These are phyloP conservation scores for Torulaspora pretoriensis DNA, from an alignment of 1,139 yeast genomes.

Conservation along the genomic window DNA sequence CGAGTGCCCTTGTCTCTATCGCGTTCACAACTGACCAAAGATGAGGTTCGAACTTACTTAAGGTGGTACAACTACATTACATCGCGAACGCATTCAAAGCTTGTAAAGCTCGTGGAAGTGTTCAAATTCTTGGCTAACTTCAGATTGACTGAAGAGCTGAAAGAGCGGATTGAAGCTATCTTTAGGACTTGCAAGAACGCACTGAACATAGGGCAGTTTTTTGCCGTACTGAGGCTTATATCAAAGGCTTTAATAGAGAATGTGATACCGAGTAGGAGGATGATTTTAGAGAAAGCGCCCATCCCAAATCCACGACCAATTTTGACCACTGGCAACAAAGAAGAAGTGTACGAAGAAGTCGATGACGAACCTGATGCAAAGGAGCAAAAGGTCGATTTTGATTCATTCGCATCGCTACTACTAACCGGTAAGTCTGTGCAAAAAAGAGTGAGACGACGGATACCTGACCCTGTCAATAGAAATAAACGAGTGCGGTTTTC, in stretches of 20 bases:
- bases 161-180: constrained; percentile 46
- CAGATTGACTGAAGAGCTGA: constrained; percentile 43
- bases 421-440: constrained; percentile 57
- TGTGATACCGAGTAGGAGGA: constrained; percentile 45
- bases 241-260: constrained; percentile 48
- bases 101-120: constrained; percentile 59
- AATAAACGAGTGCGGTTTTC: constrained; percentile 65
- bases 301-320: constrained; percentile 69
- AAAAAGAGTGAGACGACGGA: constrained; percentile 36
- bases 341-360: constrained; percentile 34
- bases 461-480: constrained; percentile 36
- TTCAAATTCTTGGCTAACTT: constrained; percentile 61
- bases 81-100: constrained; percentile 51
- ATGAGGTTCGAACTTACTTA: constrained; percentile 67
- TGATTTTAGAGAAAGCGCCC: constrained; percentile 51
- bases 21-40: constrained; percentile 55
- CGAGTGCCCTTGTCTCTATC: constrained; percentile 57
- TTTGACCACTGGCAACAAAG: constrained; percentile 44
- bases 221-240: constrained; percentile 62
- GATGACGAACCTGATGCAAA: constrained; percentile 20
- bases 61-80: constrained; percentile 74
- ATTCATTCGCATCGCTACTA: constrained; percentile 68
- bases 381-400: constrained; percentile 51
- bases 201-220: constrained; percentile 70
- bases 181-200: constrained; percentile 49